Percentiles rank a stretch among this genome's conserved stretches.
Conservation (phyloP, 805 yeast genomes). For the Ogataea thermomethanolica region DNA sequence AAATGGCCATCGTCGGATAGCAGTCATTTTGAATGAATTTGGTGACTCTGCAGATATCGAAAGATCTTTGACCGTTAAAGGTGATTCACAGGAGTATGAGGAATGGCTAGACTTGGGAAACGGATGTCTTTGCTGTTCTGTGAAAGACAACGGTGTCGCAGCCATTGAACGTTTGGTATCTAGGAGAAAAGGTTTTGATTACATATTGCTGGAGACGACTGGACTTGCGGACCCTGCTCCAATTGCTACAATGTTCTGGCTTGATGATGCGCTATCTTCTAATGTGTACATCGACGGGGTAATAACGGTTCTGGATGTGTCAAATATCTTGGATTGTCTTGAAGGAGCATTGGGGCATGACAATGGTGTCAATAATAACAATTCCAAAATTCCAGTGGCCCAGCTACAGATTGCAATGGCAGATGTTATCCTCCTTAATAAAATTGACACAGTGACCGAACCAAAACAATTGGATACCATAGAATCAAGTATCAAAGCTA, state of each 20-base stretch:
- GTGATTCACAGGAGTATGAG: slow-evolving; percentile 55
- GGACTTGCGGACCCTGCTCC: slow-evolving; percentile 99
- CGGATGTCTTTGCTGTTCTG: slow-evolving; percentile 96
- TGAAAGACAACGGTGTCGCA: slow-evolving; percentile 88
- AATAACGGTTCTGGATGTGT: slow-evolving; percentile 78
- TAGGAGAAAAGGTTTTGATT: slow-evolving; percentile 67
- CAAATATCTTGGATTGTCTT: slow-evolving; percentile 60
- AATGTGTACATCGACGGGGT: slow-evolving; percentile 89
- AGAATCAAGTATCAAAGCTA: slow-evolving; percentile 39
- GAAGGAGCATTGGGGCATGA: slow-evolving; percentile 73
- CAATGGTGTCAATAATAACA: slow-evolving; percentile 41
- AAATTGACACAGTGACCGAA: slow-evolving; percentile 53
- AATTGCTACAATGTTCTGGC: slow-evolving; percentile 96
- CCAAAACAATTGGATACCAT: slow-evolving; percentile 26
- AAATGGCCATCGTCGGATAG: slow-evolving; percentile 69
- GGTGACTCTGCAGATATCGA: slow-evolving; percentile 91
- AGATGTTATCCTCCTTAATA: slow-evolving; percentile 77
- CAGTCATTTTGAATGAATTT: slow-evolving; percentile 88
- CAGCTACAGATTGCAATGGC: slow-evolving; percentile 88
- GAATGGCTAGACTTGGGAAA: slow-evolving; percentile 97
- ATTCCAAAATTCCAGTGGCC: slow-evolving; percentile 66
- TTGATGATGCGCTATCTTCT: slow-evolving; percentile 83
- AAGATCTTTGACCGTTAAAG: slow-evolving; percentile 69
- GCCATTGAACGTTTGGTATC: slow-evolving; percentile 88
- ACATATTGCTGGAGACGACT: slow-evolving; percentile 89